Evolutionary conservation across 352 stramenopile species (phyloP).

Genomic region (Globisporangium emineosum): DNA sequence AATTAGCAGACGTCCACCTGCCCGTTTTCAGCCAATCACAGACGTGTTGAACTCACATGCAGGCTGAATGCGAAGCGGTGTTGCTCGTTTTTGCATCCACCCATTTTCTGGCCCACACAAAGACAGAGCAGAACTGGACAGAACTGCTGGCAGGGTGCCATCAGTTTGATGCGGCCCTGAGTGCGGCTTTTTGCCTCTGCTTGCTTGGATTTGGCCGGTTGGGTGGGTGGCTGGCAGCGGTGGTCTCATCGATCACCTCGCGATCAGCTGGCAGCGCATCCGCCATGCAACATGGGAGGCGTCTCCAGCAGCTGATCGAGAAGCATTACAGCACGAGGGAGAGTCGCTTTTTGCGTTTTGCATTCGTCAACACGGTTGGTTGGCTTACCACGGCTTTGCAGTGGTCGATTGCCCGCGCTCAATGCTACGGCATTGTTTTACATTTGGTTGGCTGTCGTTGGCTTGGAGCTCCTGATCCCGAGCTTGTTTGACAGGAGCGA

Average conservation of each 20-base stretch:
- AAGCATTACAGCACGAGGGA: background rate
- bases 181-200: background rate
- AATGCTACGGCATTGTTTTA: background rate
- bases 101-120: slow-evolving; percentile 16
- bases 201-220: background rate
- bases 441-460: slow-evolving; percentile 1
- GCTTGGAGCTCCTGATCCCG: background rate
- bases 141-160: slow-evolving; percentile 15
- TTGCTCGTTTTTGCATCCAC: slow-evolving; percentile 2
- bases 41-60: slow-evolving; percentile 3
- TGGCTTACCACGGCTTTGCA: background rate
- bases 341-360: background rate
- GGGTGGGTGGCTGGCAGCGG: background rate
- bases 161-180: slow-evolving; percentile 4
- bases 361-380: background rate
- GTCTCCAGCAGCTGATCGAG: background rate
- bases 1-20: background rate
- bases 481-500: background rate
- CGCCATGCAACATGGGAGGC: background rate
- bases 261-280: background rate
- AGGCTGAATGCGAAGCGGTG: slow-evolving; percentile 13
- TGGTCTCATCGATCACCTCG: background rate
- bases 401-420: background rate
- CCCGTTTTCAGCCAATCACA: background rate
- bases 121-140: slow-evolving; percentile 23